These are phyloP conservation scores for Colletotrichum sp. DNA, from an alignment of 2,329 filamentous ascomycete species.

Conservation along the genomic window DNA sequence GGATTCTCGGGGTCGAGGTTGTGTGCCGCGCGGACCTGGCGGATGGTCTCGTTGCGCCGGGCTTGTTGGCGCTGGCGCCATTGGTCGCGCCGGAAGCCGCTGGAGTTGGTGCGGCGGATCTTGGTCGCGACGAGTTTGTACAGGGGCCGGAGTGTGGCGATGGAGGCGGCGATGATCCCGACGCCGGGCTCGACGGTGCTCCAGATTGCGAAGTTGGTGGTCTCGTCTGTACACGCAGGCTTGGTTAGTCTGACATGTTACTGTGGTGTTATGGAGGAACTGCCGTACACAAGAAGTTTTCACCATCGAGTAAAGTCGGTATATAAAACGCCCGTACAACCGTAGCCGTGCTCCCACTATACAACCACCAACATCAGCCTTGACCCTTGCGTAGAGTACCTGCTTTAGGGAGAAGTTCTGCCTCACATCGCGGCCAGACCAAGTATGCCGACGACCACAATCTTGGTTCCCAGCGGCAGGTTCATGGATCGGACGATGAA, in stretches of 20 bases:
- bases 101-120: neutral
- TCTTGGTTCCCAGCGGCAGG: conserved; percentile 41
- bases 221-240: conserved; percentile 28
- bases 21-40: neutral
- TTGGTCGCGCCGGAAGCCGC: neutral
- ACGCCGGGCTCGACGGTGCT: conserved; percentile 48
- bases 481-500: conserved; percentile 44
- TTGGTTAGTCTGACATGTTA: no score
- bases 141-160: conserved; percentile 44
- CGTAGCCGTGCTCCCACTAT: conserved; percentile 36
- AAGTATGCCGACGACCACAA: conserved; percentile 35
- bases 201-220: conserved; percentile 48
- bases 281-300: conserved; percentile 38
- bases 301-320: conserved; percentile 34
- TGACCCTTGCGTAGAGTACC: neutral
- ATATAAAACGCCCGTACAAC: conserved; percentile 50
- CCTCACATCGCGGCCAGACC: conserved; percentile 35
- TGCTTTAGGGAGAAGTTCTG: neutral
- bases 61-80: neutral
- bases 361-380: neutral
- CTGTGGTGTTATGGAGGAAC: rapidly evolving
- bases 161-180: conserved; percentile 40
- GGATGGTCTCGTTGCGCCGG: neutral
- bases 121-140: neutral
- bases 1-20: neutral